phyloP scores from a whole-genome alignment of 2,329 filamentous ascomycete genomes.

The Emmonsia crescens region DNA sequence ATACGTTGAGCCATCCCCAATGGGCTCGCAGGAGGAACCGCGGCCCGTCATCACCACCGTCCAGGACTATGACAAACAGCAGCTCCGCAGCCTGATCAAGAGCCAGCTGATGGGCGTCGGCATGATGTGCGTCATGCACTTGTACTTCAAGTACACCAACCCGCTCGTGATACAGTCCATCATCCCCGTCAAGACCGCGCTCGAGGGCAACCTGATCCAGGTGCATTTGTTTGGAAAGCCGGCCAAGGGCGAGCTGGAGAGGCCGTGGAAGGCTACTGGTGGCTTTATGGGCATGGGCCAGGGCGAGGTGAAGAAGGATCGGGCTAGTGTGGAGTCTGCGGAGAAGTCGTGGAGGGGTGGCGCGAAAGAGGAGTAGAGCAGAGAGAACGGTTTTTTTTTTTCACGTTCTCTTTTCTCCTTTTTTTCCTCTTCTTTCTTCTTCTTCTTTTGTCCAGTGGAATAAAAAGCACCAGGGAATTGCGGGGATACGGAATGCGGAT shows the following conservation, averaged over 20 bases:
- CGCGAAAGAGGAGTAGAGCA: slow-evolving; percentile 39
- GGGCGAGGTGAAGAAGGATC: slow-evolving; percentile 73
- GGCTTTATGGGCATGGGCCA: slow-evolving; percentile 69
- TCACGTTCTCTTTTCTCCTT: neutral
- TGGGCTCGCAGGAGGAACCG: slow-evolving; percentile 87
- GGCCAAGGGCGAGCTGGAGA: slow-evolving; percentile 80
- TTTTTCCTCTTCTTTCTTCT: neutral
- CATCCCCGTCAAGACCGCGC: slow-evolving; percentile 88
- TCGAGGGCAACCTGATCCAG: slow-evolving; percentile 94
- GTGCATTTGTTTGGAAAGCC: slow-evolving; percentile 84
- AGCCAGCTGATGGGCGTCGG: slow-evolving; percentile 87
- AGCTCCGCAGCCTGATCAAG: slow-evolving; percentile 78
- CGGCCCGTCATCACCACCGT: slow-evolving; percentile 95
- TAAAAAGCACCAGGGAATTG: no score
- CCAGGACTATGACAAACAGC: slow-evolving; percentile 82
- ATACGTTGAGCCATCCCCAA: slow-evolving; percentile 90
- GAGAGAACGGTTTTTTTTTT: neutral
- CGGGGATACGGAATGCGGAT: no score
- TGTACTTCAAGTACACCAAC: slow-evolving; percentile 99
- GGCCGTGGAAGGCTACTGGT: slow-evolving; percentile 80
- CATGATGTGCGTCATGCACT: slow-evolving; percentile 98
- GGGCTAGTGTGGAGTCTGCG: slow-evolving; percentile 54
- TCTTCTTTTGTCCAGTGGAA: neutral
- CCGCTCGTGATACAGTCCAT: slow-evolving; percentile 97
- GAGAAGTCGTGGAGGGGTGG: slow-evolving; percentile 41